Conservation (phyloP, 495 filamentous ascomycete genomes). For the Aspergillus affinis region DNA sequence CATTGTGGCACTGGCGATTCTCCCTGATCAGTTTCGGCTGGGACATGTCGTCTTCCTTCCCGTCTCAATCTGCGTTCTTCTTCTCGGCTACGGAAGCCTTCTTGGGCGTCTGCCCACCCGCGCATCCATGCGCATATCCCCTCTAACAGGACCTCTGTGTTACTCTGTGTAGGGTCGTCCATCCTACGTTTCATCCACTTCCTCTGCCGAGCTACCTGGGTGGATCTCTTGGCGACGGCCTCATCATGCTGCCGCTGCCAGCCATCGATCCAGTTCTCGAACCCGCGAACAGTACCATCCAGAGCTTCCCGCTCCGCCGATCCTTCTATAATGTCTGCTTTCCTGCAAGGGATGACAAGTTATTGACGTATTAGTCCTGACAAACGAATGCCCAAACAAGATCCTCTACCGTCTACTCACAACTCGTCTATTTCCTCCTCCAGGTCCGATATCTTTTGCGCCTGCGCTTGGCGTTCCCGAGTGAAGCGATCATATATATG, state of each 20-base stretch:
- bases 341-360: conserved; percentile 18
- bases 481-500: conserved; percentile 34
- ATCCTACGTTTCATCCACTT: conserved; percentile 19
- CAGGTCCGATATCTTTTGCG: conserved; percentile 26
- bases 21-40: neutral
- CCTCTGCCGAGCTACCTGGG: conserved; percentile 7
- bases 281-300: conserved; percentile 36
- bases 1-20: neutral
- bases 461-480: conserved; percentile 28
- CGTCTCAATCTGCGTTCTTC: neutral
- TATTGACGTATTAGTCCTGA: neutral
- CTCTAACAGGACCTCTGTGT: conserved; percentile 33
- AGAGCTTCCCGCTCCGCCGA: conserved; percentile 38
- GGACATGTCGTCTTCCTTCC: conserved; percentile 1
- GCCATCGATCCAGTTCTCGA: conserved; percentile 33
- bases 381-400: neutral
- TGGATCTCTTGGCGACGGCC: conserved; percentile 7
- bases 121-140: conserved; percentile 43
- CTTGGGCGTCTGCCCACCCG: conserved; percentile 42
- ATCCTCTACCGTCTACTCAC: conserved; percentile 22
- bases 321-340: conserved; percentile 33
- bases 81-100: conserved; percentile 30
- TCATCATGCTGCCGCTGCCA: conserved; percentile 27
- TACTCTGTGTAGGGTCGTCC: conserved; percentile 16
- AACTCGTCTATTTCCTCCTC: conserved; percentile 34